These are phyloP conservation scores for Trichaptum fuscoviolaceum DNA, from an alignment of 768 basidiomycete species.

Conservation along the genomic window DNA sequence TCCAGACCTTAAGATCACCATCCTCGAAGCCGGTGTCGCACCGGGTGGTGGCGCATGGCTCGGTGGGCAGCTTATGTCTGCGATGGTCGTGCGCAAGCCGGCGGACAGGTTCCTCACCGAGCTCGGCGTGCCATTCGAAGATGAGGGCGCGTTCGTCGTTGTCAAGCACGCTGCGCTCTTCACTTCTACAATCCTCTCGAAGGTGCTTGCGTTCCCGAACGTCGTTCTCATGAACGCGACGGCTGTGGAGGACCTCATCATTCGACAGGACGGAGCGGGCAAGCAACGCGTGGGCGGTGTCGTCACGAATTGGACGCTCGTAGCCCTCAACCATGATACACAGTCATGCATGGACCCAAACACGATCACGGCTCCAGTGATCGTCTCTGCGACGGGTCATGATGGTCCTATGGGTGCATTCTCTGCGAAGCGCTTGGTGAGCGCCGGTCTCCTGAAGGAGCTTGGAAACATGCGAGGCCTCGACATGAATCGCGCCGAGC, in stretches of 20 bases:
- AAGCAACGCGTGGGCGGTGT: constrained; percentile 45
- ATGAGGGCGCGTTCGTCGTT: constrained; percentile 72
- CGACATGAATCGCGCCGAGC: constrained; percentile 80
- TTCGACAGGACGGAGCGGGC: constrained; percentile 45
- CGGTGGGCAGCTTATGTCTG: constrained; percentile 73
- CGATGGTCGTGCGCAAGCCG: constrained; percentile 79
- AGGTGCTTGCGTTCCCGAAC: constrained; percentile 64
- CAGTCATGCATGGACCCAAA: constrained; percentile 75
- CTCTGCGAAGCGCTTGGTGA: constrained; percentile 73
- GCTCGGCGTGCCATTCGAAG: constrained; percentile 69
- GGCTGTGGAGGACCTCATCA: constrained; percentile 75
- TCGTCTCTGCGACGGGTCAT: constrained; percentile 70
- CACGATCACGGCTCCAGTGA: constrained; percentile 74
- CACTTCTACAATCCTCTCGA: constrained; percentile 70
- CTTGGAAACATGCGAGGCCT: constrained; percentile 76
- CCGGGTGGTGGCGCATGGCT: constrained; percentile 78
- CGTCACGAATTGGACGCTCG: constrained; percentile 50
- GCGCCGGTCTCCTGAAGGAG: constrained; percentile 66
- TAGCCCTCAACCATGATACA: constrained; percentile 60
- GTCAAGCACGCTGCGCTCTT: constrained; percentile 81
- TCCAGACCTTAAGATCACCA: constrained; percentile 60
- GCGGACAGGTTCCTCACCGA: constrained; percentile 67
- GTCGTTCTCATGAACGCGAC: constrained; percentile 76
- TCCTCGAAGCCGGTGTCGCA: constrained; percentile 75
- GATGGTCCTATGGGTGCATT: constrained; percentile 81